phyloP scores from a whole-genome alignment of 2,329 filamentous ascomycete species.

The Ophioceras dolichostomum region DNA sequence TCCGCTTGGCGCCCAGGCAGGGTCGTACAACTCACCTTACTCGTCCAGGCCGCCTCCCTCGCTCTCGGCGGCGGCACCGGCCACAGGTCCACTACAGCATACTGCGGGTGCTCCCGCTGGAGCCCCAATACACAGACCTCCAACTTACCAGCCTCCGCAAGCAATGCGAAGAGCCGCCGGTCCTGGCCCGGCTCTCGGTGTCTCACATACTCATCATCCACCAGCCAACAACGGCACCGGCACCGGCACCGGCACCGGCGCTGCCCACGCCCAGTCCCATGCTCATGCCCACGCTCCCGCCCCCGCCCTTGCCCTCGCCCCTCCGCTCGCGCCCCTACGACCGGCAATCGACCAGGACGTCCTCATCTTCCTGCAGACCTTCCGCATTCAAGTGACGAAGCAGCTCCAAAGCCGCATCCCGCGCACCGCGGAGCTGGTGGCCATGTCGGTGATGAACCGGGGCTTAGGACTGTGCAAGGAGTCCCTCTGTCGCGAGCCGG shows the following conservation, averaged over 20 bases:
- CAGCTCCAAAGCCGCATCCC: slow-evolving; percentile 30
- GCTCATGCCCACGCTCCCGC: not conserved
- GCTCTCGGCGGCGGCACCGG: slow-evolving; percentile 5
- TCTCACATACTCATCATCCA: not conserved
- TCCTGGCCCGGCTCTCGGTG: no score
- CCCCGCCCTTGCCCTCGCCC: no score
- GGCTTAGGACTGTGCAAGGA: slow-evolving; percentile 33
- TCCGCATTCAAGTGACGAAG: slow-evolving; percentile 33
- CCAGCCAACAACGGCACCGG: not conserved
- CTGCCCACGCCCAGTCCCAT: no score
- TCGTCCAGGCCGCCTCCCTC: slow-evolving; percentile 13
- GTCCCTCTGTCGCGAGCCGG: slow-evolving; percentile 18
- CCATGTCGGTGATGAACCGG: slow-evolving; percentile 40
- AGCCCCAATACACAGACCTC: slow-evolving; percentile 4
- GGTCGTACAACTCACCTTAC: slow-evolving; percentile 19
- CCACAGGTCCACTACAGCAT: no score
- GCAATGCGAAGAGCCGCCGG: no score
- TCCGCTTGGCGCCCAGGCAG: slow-evolving; percentile 11
- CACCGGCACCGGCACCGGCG: not conserved
- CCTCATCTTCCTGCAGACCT: slow-evolving; percentile 26
- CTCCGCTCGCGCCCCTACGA: slow-evolving; percentile 8
- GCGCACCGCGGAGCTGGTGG: slow-evolving; percentile 29
- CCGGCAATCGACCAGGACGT: slow-evolving; percentile 31
- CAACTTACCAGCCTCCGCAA: slow-evolving; percentile 3
- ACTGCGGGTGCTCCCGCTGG: no score